Evolutionary conservation across 1,284 basidiomycete genomes (phyloP), one percentile per base, ranked within the genome.

Genomic region (Lentinula novae-zelandiae): DNA sequence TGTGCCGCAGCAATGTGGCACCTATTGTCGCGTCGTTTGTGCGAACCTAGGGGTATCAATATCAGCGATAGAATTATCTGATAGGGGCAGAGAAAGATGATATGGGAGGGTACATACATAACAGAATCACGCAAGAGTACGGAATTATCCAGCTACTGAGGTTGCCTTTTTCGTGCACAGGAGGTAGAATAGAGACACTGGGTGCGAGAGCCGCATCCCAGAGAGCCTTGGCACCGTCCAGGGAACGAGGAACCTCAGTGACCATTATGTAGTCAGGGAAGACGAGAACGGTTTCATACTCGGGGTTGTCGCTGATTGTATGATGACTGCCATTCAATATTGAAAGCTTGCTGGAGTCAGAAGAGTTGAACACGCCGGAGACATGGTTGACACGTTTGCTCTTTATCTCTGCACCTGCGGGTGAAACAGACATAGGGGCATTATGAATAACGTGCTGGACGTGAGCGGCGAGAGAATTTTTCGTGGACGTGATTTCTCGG

Each of bases 231-330:
- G 93, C 94, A 22, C 90, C 91, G 2, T 82, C 78, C 8, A 70
- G 64, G 4, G 86, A 82, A 52, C 83, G 78, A 36, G 84, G 81
- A 15, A 96, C 84, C 57, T 87, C 87, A 4, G 83, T 80, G 22
- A 94, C 82, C 55, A 93, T 79, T 67, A 87, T 93, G 78, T 89
- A 97, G 74, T 98, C 95, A 4, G 95, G 95, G 68, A 98, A 87
- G 1, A 97, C 82, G 54, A 98, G 79, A 15, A 93, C 88, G 0
- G 89, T 90, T 62, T 93, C 87, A 50, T 78, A 73, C 57, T 83
- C 79, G 57, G 81, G 73, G 66, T 89, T 79, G 40, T 81, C 78
- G 44, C 80, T 82, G 52, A 90, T 71, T 10, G 87, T 84, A 53
- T 78, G 78, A 69, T 95, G 92, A 66, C 89, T 93, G 48, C 91